These are phyloP conservation scores for Cyberlindnera xylosilytica DNA, from an alignment of 805 yeast genomes.

Conservation along the genomic window DNA sequence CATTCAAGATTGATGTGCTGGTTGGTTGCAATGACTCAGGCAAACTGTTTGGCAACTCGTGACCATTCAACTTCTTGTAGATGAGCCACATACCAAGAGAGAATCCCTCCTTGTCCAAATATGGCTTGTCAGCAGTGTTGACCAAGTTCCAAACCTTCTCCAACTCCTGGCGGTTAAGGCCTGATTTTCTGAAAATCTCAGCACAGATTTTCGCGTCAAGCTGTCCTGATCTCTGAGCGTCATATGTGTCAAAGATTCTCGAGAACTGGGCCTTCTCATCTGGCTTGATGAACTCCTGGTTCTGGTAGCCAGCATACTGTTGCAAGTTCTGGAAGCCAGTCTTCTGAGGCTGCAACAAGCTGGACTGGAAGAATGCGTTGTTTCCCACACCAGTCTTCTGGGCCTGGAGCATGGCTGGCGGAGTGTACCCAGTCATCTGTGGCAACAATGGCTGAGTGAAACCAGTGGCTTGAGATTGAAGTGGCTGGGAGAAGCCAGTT, in stretches of 20 bases:
- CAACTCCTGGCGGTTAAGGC: slow-evolving; percentile 78
- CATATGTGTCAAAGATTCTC: slow-evolving; percentile 88
- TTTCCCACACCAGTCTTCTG: slow-evolving; percentile 62
- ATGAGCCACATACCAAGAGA: slow-evolving; percentile 97
- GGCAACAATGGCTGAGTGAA: slow-evolving; percentile 27
- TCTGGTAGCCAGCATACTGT: slow-evolving; percentile 29
- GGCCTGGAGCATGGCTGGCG: slow-evolving; percentile 44
- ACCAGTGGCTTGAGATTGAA: slow-evolving; percentile 40
- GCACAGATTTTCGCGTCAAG: slow-evolving; percentile 82
- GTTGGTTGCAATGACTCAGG: slow-evolving; percentile 93
- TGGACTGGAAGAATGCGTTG: slow-evolving; percentile 36
- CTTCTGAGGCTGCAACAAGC: slow-evolving; percentile 29
- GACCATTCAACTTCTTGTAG: slow-evolving; percentile 85
- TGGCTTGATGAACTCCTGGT: slow-evolving; percentile 70
- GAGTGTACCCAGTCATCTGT: slow-evolving; percentile 32
- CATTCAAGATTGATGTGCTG: slow-evolving; percentile 68
- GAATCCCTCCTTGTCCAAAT: slow-evolving; percentile 84
- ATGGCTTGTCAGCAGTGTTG: slow-evolving; percentile 80
- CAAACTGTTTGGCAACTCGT: slow-evolving; percentile 72
- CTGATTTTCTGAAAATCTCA: slow-evolving; percentile 85
- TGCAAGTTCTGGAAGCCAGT: slow-evolving; percentile 30
- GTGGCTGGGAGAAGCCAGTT: slow-evolving; percentile 42
- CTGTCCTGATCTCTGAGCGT: slow-evolving; percentile 59
- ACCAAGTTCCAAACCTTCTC: slow-evolving; percentile 90
- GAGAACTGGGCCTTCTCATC: slow-evolving; percentile 86